Conservation (phyloP, 148 eudicot genomes). For the Cornus florida region DNA sequence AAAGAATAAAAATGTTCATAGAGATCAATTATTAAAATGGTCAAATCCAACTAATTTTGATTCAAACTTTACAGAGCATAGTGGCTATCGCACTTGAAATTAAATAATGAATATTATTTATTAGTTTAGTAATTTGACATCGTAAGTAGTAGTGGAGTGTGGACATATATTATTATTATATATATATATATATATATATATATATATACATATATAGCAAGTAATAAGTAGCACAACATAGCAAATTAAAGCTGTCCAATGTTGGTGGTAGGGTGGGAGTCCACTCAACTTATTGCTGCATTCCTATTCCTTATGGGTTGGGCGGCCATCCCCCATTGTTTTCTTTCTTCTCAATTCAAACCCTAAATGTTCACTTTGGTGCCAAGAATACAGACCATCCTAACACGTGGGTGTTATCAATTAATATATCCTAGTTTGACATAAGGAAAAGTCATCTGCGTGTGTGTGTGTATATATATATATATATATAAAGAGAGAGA, state of each 20-base stretch:
- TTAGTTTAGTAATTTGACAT: background rate
- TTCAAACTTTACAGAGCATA: no score
- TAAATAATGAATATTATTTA: background rate
- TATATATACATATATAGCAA: background rate
- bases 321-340: constrained; percentile 20
- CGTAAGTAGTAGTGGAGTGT: no score
- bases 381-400: constrained; percentile 18
- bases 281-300: constrained; percentile 36
- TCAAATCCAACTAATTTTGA: no score
- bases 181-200: background rate
- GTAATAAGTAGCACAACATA: constrained; percentile 14
- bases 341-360: constrained; percentile 10
- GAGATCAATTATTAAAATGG: no score
- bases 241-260: constrained; percentile 32
- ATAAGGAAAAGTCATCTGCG: background rate
- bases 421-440: background rate
- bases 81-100: no score
- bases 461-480: no score
- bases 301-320: constrained; percentile 11
- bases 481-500: no score
- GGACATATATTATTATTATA: background rate
- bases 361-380: constrained; percentile 9
- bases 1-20: no score
- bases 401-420: constrained; percentile 36
- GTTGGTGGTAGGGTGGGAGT: constrained; percentile 55